phyloP scores from a whole-genome alignment of 495 filamentous ascomycete genomes.

The Neurospora sp. region DNA sequence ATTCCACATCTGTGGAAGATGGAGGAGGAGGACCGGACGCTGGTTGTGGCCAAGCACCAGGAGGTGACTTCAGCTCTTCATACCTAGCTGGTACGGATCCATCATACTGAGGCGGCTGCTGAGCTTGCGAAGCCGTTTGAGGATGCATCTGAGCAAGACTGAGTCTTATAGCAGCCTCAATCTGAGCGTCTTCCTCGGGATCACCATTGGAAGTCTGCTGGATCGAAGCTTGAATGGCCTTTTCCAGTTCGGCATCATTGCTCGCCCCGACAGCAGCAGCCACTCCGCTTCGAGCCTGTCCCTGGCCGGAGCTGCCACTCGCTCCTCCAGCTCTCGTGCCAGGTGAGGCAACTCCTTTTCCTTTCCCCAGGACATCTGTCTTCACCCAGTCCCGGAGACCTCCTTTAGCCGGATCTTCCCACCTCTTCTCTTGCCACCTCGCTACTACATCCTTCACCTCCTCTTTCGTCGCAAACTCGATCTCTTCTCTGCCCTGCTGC shows the following conservation, averaged over 20 bases:
- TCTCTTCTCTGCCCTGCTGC: constrained; percentile 60
- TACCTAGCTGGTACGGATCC: background rate
- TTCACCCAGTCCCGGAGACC: constrained; percentile 1
- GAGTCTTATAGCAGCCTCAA: constrained; percentile 61
- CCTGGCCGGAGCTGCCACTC: constrained; percentile 5
- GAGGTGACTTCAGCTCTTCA: background rate
- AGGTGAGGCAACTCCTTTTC: background rate
- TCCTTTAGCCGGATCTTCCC: constrained; percentile 2
- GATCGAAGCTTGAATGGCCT: constrained; percentile 59
- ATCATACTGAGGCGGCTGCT: constrained; percentile 4
- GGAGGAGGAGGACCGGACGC: constrained; percentile 1
- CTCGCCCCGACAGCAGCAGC: background rate
- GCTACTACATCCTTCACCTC: constrained; percentile 49
- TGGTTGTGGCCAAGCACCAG: background rate
- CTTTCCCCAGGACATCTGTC: constrained; percentile 8
- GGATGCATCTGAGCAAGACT: constrained; percentile 53
- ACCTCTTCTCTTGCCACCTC: constrained; percentile 45
- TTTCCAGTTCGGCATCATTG: constrained; percentile 49
- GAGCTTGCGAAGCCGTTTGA: constrained; percentile 18
- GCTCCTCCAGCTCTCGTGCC: constrained; percentile 22
- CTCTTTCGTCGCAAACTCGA: constrained; percentile 31
- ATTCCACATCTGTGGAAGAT: background rate
- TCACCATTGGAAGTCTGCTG: constrained; percentile 58
- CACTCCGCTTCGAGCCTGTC: background rate
- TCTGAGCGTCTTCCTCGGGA: constrained; percentile 50